phyloP scores from a whole-genome alignment of 2,329 filamentous ascomycete genomes.

The Paecilomyces fulvus region DNA sequence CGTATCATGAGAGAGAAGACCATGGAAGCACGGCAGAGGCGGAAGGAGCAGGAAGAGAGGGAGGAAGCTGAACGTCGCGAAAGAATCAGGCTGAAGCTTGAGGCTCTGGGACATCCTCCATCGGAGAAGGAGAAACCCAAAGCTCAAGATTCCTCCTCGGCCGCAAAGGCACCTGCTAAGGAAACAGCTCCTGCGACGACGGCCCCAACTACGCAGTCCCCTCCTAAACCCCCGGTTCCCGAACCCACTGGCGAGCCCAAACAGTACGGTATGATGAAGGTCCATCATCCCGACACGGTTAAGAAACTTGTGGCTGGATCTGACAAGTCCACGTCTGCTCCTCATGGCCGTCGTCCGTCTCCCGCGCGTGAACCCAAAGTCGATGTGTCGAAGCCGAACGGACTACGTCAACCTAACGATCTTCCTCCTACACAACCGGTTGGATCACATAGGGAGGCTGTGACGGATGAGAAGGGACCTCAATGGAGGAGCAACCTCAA shows the following conservation, averaged over 20 bases:
- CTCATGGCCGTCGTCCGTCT: conserved; percentile 23
- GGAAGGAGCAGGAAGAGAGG: conserved; percentile 46
- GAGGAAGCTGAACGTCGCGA: conserved; percentile 51
- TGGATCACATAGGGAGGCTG: conserved; percentile 16
- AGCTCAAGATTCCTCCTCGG: conserved; percentile 18
- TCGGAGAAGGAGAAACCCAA: conserved; percentile 20
- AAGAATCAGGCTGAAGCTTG: conserved; percentile 49
- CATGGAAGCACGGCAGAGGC: conserved; percentile 46
- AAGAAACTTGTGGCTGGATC: conserved; percentile 32
- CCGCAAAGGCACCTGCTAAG: conserved; percentile 11
- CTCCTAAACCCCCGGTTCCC: conserved; percentile 51
- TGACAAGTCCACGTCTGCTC: conserved; percentile 21
- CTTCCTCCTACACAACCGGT: conserved; percentile 9
- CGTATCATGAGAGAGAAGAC: conserved; percentile 54
- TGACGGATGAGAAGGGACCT: conserved; percentile 23
- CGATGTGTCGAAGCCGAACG: conserved; percentile 20
- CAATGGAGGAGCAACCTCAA: conserved; percentile 33
- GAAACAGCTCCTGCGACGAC: conserved; percentile 12
- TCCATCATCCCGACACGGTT: conserved; percentile 49
- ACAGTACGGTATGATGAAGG: conserved; percentile 56
- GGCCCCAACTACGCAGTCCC: conserved; percentile 37
- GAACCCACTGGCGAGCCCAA: conserved; percentile 49
- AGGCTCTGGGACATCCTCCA: conserved; percentile 42
- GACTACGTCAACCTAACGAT: conserved; percentile 17
- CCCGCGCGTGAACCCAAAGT: conserved; percentile 21